Base-by-base conservation (phyloP, 192 early-diverging fungal species). In the Ramicandelaber brevisporus region DNA sequence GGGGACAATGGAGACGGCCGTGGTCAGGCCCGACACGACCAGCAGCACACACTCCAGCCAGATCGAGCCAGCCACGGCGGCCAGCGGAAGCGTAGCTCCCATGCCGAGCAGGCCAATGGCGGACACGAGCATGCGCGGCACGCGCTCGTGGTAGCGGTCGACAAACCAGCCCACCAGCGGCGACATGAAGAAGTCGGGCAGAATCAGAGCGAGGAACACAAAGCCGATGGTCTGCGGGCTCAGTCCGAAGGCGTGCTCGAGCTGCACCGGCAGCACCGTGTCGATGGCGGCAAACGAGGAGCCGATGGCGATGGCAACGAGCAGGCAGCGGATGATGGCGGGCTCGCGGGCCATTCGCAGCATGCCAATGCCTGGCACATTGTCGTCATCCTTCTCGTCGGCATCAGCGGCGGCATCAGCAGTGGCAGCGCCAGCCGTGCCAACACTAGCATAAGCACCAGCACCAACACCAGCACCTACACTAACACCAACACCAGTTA, bases 201-300 rank as follows among this genome's bases (percentile, higher is more conserved):
- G 43, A 3, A 77, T 62, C 25, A 79, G 53, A 1, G 70, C 54
- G 1, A 66, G 50, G 37, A 73, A 72, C 12, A 83, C 50, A 5
- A 75, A 26, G 26, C 48, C 44, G 6, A 59, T 47, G 7, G 44
- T 19, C 2, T 34, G 30, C 5, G 44, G 23, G 21, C 24, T 47
- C 6, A 36, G 28, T 13, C 35, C 30, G 36, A 41, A 59, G 25
- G 37, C 29, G 9, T 48, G 38, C 7, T 6, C 10, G 23, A 59
- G 35, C 20, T 46, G 34, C 17, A 53, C 37, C 2, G 56, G 56
- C 31, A 59, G 30, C 2, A 44, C 42, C 1, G 56, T 46, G 29
- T 59, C 56, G 13, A 59, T 40, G 5, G 53, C 22, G 0, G 46
- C 53, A 2, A 41, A 27, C 2, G 46, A 37, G 14, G 46, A 46